Evolutionary conservation across 2,329 filamentous ascomycete genomes (phyloP).

Genomic region (Claviceps purpurea): DNA sequence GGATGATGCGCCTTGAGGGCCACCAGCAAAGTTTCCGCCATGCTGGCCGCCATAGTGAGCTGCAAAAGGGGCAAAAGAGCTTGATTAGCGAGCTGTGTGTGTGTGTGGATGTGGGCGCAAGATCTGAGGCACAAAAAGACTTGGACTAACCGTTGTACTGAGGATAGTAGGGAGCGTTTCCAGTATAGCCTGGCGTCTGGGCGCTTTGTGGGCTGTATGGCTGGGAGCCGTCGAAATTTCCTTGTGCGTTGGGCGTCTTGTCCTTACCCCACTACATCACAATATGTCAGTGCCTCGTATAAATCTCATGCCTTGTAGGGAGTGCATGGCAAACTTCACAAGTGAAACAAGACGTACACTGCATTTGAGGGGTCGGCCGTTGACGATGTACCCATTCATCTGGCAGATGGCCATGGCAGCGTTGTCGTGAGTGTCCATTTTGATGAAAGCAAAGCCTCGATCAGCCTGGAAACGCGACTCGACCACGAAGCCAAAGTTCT

Average conservation of each 20-base stretch:
- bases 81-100: conserved; percentile 4
- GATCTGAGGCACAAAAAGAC: background rate
- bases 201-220: conserved; percentile 60
- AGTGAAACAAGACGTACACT: conserved; percentile 57
- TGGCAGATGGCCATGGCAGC: conserved; percentile 98
- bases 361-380: conserved; percentile 93
- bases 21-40: conserved; percentile 50
- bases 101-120: background rate
- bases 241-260: conserved; percentile 62
- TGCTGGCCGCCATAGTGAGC: conserved; percentile 52
- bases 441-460: conserved; percentile 95
- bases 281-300: background rate
- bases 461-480: conserved; percentile 98
- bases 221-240: conserved; percentile 62
- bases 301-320: background rate
- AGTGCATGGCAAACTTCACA: conserved; percentile 1
- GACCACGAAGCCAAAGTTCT: conserved; percentile 95
- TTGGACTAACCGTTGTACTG: conserved; percentile 70
- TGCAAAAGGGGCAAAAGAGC: conserved; percentile 9
- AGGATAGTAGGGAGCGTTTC: conserved; percentile 78
- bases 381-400: conserved; percentile 94
- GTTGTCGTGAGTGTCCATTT: conserved; percentile 98
- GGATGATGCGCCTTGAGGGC: conserved; percentile 47
- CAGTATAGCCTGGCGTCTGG: conserved; percentile 59
- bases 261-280: conserved; percentile 86